Evolutionary conservation across 139 green algal genomes (phyloP).

Genomic region (Coelastrella sp.): DNA sequence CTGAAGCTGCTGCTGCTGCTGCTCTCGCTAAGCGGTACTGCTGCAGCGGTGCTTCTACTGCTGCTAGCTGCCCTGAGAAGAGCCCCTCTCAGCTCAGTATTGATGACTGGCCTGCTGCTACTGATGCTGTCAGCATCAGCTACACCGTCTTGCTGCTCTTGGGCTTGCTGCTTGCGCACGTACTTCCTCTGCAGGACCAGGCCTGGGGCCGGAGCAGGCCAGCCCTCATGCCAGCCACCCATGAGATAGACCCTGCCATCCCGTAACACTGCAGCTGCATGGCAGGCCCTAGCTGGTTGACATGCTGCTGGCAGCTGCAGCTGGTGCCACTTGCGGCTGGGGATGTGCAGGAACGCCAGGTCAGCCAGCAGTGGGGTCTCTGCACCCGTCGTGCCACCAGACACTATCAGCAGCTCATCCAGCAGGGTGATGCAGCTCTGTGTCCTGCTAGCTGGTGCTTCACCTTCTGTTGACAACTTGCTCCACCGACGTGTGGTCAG

Average conservation of each 20-base stretch:
- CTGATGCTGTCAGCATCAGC: background rate
- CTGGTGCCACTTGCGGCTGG: background rate
- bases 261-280: constrained; percentile 5
- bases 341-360: constrained; percentile 16
- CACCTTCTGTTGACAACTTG: background rate
- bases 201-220: constrained; percentile 2
- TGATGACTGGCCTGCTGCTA: constrained; percentile 24
- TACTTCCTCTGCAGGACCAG: constrained; percentile 15
- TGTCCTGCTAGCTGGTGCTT: background rate
- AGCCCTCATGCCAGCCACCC: constrained; percentile 21
- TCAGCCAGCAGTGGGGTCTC: constrained; percentile 20
- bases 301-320: constrained; percentile 5
- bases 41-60: background rate
- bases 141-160: background rate
- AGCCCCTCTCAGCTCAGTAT: constrained; percentile 7
- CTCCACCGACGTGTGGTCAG: background rate
- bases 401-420: constrained; percentile 28
- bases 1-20: constrained; percentile 19
- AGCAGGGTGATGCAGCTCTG: constrained; percentile 19
- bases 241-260: background rate
- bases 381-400: background rate
- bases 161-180: background rate
- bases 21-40: background rate
- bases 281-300: constrained; percentile 3
- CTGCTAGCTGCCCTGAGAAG: constrained; percentile 9